These are phyloP conservation scores for Candida silvicultrix DNA, from an alignment of 805 yeast genomes.

Conservation along the genomic window DNA sequence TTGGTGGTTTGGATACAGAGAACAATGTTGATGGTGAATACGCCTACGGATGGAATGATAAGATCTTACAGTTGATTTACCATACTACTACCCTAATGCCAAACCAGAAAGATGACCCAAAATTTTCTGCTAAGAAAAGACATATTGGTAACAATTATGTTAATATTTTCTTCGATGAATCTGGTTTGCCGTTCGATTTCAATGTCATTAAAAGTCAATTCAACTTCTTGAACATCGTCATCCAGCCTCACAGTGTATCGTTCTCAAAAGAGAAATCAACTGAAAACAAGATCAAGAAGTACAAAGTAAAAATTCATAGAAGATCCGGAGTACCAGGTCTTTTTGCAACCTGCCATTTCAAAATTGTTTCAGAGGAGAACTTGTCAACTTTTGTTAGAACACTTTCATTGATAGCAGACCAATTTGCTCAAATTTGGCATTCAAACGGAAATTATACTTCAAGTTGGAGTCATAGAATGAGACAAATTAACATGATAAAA, in stretches of 20 bases:
- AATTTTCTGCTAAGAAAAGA: slow-evolving; percentile 56
- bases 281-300: slow-evolving; percentile 27
- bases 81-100: slow-evolving; percentile 87
- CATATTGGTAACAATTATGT: slow-evolving; percentile 87
- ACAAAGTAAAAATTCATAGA: slow-evolving; percentile 58
- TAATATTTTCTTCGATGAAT: slow-evolving; percentile 75
- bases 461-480: slow-evolving; percentile 64
- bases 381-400: slow-evolving; percentile 63
- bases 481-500: slow-evolving; percentile 39
- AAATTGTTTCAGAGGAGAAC: slow-evolving; percentile 54
- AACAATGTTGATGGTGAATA: slow-evolving; percentile 69
- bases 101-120: slow-evolving; percentile 31
- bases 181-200: slow-evolving; percentile 60
- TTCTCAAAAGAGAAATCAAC: slow-evolving; percentile 7
- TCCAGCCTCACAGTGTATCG: slow-evolving; percentile 49
- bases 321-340: slow-evolving; percentile 70
- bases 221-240: slow-evolving; percentile 75
- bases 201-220: slow-evolving; percentile 71
- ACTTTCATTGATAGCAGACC: slow-evolving; percentile 56
- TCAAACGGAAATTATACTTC: slow-evolving; percentile 47
- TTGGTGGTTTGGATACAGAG: slow-evolving; percentile 76
- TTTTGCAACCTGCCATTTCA: slow-evolving; percentile 70
- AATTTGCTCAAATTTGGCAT: slow-evolving; percentile 75
- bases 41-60: slow-evolving; percentile 68
- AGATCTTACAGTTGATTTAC: slow-evolving; percentile 63